Conservation (phyloP, 805 yeast genomes). For the Sugiyamaella valdiviana region DNA sequence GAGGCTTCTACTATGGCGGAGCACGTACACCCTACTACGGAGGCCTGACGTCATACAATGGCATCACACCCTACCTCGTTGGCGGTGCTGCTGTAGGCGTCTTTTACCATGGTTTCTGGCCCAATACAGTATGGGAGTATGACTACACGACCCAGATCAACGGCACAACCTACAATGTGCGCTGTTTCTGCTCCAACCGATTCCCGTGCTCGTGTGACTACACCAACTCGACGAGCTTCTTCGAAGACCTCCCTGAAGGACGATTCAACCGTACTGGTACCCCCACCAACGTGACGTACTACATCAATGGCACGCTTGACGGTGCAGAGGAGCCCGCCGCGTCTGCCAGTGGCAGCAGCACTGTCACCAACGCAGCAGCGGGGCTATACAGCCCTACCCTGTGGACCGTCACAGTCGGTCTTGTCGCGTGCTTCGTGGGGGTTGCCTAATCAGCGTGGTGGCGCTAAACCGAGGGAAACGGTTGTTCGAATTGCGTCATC, state of each 20-base stretch:
- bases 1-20: slow-evolving; percentile 14
- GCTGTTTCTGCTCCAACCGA: slow-evolving; percentile 17
- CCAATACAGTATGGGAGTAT: slow-evolving; percentile 16
- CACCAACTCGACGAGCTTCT: slow-evolving; percentile 7
- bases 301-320: slow-evolving; percentile 8
- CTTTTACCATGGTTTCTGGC: slow-evolving; percentile 8
- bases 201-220: slow-evolving; percentile 21
- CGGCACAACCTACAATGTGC: slow-evolving; percentile 18
- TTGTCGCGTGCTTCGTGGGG: too few species aligned
- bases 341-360: too few species aligned
- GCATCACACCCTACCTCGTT: slow-evolving; percentile 2
- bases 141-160: slow-evolving; percentile 18
- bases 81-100: slow-evolving; percentile 2
- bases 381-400: too few species aligned
- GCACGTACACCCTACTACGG: slow-evolving; percentile 11
- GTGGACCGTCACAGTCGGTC: too few species aligned
- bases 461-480: too few species aligned
- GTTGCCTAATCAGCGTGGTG: too few species aligned
- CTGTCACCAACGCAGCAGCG: too few species aligned
- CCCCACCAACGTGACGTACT: slow-evolving; percentile 18
- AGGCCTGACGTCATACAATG: background rate
- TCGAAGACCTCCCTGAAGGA: slow-evolving; percentile 12
- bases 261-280: slow-evolving; percentile 7
- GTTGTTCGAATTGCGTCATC: too few species aligned
- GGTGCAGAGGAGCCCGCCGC: background rate